Percentiles rank a stretch among this genome's conserved stretches.
Conservation (phyloP, 163 green algal species). For the Scenedesmus sp. region DNA sequence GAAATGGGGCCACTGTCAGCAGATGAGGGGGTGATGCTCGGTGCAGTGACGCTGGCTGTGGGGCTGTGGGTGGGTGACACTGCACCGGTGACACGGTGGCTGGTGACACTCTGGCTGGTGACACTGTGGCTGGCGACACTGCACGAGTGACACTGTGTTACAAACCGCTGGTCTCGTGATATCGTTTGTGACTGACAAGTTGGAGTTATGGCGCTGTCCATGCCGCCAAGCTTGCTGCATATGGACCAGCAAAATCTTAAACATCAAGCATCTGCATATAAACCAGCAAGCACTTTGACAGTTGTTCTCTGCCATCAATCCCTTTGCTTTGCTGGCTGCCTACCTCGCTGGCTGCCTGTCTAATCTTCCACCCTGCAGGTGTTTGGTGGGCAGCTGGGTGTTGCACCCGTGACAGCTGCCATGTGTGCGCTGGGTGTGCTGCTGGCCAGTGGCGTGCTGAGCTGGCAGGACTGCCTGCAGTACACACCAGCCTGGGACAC, state of each 20-base stretch:
- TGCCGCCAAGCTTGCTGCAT: too few species aligned
- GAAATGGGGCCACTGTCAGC: constrained; percentile 87
- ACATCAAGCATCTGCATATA: too few species aligned
- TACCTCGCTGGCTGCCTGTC: not conserved
- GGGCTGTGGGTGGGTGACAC: constrained; percentile 59
- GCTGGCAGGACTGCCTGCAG: constrained; percentile 88
- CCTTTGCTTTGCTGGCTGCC: not conserved
- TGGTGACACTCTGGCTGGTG: too few species aligned
- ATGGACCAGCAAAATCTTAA: too few species aligned
- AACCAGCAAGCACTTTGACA: not conserved
- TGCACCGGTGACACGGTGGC: constrained; percentile 81
- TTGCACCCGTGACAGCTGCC: constrained; percentile 83
- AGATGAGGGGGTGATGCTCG: constrained; percentile 86
- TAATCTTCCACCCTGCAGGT: not conserved
- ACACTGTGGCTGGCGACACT: too few species aligned
- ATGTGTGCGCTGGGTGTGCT: constrained; percentile 93
- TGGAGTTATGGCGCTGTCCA: too few species aligned
- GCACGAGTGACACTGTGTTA: too few species aligned
- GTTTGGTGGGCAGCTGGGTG: constrained; percentile 65
- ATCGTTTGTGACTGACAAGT: too few species aligned
- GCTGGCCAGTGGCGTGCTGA: constrained; percentile 90
- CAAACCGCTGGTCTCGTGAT: too few species aligned
- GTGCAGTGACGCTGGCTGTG: constrained; percentile 59
- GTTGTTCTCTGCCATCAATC: not conserved
- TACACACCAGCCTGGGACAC: constrained; percentile 95